Percentiles rank a stretch among this genome's conserved stretches.
phyloP scores from a whole-genome alignment of 2,329 filamentous ascomycete species.

The Cylindrodendrum hubeiense region DNA sequence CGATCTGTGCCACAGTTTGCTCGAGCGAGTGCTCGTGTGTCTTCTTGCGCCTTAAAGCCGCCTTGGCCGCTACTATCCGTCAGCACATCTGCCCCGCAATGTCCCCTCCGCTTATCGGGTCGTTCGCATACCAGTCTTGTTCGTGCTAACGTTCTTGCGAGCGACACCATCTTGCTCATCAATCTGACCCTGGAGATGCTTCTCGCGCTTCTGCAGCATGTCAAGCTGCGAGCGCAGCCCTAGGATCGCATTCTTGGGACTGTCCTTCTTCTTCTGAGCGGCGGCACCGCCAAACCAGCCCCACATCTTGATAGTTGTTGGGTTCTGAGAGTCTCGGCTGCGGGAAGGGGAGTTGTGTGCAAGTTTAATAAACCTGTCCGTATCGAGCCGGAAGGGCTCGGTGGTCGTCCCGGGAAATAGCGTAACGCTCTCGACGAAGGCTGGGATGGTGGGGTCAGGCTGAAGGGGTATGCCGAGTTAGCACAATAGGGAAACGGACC shows the following conservation, averaged over 20 bases:
- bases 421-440: conserved; percentile 38
- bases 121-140: conserved; percentile 84
- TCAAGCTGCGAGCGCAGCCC: conserved; percentile 89
- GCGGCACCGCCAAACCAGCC: conserved; percentile 91
- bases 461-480: conserved; percentile 30
- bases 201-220: conserved; percentile 97
- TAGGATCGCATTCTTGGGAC: conserved; percentile 96
- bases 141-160: conserved; percentile 85
- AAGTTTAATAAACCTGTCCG: conserved; percentile 31
- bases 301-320: conserved; percentile 67
- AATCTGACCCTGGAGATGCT: conserved; percentile 91
- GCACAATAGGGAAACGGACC: conserved; percentile 2
- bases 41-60: conserved; percentile 94
- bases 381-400: conserved; percentile 24
- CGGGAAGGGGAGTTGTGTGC: conserved; percentile 6
- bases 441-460: conserved; percentile 44
- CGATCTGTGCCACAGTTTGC: conserved; percentile 90
- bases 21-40: conserved; percentile 90
- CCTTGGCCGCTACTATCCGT: conserved; percentile 79
- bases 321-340: conserved; percentile 15
- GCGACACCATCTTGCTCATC: conserved; percentile 91
- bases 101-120: conserved; percentile 2
- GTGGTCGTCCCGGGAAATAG: conserved; percentile 37
- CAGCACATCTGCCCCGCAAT: conserved; percentile 38
- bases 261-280: conserved; percentile 90